Evolutionary conservation across 1,284 basidiomycete species (phyloP).

Genomic region (Cutaneotrichosporon mucoides): DNA sequence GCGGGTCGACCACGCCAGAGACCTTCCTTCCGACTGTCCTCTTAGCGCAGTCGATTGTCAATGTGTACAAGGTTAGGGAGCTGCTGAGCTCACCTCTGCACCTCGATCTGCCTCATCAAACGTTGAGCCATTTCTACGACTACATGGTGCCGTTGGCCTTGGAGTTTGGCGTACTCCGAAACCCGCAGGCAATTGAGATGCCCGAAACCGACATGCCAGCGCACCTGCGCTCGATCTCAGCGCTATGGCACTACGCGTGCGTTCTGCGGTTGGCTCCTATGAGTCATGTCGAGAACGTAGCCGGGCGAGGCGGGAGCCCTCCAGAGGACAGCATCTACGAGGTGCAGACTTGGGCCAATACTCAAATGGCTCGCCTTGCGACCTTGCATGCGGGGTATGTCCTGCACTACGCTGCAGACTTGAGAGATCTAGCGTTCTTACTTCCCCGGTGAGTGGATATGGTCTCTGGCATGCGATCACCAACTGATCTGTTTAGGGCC

Average conservation of each 20-base stretch:
- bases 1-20: neutral
- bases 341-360: neutral
- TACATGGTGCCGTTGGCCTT: neutral
- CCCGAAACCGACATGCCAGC: too few species aligned
- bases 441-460: conserved; percentile 3
- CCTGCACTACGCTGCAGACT: conserved; percentile 1
- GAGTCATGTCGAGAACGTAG: conserved; percentile 3
- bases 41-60: conserved; percentile 9
- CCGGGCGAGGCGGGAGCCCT: conserved; percentile 4
- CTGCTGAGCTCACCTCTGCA: neutral
- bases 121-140: neutral
- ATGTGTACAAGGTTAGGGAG: conserved; percentile 5
- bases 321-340: neutral
- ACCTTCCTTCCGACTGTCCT: conserved; percentile 3
- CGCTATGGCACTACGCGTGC: conserved; percentile 11
- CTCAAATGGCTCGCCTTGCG: conserved; percentile 5
- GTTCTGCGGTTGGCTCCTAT: conserved; percentile 6
- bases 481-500: neutral
- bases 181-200: too few species aligned
- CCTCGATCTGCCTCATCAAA: neutral
- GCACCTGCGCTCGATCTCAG: neutral
- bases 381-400: conserved; percentile 4
- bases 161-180: neutral
- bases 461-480: too few species aligned
- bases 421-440: conserved; percentile 6